phyloP scores from a whole-genome alignment of 1,284 basidiomycete species.

The Cystobasidium pallidum region DNA sequence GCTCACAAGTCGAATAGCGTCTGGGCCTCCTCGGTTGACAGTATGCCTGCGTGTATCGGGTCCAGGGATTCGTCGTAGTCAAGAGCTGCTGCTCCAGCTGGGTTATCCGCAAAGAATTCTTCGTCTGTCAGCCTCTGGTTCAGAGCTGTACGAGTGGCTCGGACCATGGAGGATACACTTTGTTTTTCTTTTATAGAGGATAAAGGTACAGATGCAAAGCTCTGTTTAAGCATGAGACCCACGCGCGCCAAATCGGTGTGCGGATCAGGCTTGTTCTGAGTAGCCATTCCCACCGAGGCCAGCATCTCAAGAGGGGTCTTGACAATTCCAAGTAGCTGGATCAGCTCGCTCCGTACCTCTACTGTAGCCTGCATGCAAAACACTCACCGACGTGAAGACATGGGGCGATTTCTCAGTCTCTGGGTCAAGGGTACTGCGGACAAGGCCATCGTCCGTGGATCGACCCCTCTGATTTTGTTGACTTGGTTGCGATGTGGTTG shows the following conservation, averaged over 20 bases:
- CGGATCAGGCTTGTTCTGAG: not conserved
- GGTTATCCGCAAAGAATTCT: not conserved
- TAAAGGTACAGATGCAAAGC: not conserved
- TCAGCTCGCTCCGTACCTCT: too few species aligned
- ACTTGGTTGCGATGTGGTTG: not conserved
- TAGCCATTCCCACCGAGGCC: slow-evolving; percentile 6
- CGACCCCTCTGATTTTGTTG: not conserved
- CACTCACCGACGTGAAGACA: slow-evolving; percentile 13
- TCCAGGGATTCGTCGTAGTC: slow-evolving; percentile 11
- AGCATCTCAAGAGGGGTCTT: slow-evolving; percentile 23
- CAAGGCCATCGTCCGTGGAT: not conserved
- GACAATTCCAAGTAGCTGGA: not conserved
- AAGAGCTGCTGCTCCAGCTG: slow-evolving; percentile 5
- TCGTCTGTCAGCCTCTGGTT: slow-evolving; percentile 15
- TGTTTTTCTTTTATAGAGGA: not conserved
- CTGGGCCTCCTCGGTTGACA: slow-evolving; percentile 18
- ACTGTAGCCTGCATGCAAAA: not conserved
- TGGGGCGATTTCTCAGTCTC: slow-evolving; percentile 17
- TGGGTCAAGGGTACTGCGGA: not conserved
- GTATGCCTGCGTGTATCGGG: slow-evolving; percentile 16
- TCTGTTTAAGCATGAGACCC: not conserved
- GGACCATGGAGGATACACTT: not conserved
- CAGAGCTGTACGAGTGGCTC: not conserved
- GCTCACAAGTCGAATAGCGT: slow-evolving; percentile 23
- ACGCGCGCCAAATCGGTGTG: not conserved